Evolutionary conservation across 257 asterid species (phyloP).

Genomic region (Lavandula angustifolia): DNA sequence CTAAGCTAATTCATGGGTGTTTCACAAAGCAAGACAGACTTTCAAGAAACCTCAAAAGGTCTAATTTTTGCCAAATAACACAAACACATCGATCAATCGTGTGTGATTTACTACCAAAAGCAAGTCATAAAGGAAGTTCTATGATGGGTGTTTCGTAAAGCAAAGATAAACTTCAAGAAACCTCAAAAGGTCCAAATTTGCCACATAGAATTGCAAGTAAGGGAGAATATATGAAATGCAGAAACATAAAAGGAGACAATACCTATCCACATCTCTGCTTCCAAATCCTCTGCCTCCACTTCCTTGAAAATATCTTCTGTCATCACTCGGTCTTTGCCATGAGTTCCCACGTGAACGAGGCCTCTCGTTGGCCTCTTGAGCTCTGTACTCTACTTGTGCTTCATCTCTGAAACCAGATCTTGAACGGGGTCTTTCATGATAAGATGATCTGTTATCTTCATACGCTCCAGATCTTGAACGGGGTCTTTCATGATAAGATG

Average conservation of each 20-base stretch:
- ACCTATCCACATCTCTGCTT: conserved; percentile 80
- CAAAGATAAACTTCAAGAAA: too few species aligned
- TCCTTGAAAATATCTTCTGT: conserved; percentile 69
- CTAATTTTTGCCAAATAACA: too few species aligned
- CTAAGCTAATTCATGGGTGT: neutral
- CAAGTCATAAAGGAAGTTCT: too few species aligned
- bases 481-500: conserved; percentile 45
- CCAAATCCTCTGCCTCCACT: conserved; percentile 85
- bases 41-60: neutral
- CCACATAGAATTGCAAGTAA: neutral
- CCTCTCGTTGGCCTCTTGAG: conserved; percentile 66
- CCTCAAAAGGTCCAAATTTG: neutral
- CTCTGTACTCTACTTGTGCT: conserved; percentile 58
- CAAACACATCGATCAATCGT: neutral
- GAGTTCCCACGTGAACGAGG: conserved; percentile 84
- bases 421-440: conserved; percentile 57
- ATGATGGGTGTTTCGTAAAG: too few species aligned
- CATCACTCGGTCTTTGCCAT: conserved; percentile 62
- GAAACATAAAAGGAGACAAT: conserved; percentile 21
- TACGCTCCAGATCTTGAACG: conserved; percentile 59
- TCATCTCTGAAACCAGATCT: conserved; percentile 39
- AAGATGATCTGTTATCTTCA: conserved; percentile 64
- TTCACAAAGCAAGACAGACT: neutral
- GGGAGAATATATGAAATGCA: conserved; percentile 1
- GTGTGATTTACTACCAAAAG: too few species aligned